Conservation (phyloP, 305 asterid genomes). For the Lippia alba region DNA sequence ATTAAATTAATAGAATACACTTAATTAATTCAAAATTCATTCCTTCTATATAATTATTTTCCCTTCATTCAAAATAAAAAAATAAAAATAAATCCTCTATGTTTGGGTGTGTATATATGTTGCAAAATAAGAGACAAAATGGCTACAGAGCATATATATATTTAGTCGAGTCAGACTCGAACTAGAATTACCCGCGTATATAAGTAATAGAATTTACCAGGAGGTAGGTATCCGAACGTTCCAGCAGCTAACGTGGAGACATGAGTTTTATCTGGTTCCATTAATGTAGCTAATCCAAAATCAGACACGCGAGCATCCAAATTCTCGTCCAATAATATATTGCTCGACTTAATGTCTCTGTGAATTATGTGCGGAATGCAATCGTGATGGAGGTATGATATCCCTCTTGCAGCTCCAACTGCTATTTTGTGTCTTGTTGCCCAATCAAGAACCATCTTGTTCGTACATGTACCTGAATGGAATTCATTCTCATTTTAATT, state of each 20-base stretch:
- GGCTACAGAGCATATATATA: too few species aligned
- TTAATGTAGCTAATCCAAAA: slow-evolving; percentile 87
- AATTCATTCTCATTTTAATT: background rate
- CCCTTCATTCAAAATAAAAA: too few species aligned
- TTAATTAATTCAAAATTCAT: too few species aligned
- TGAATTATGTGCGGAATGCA: slow-evolving; percentile 93
- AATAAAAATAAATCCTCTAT: too few species aligned
- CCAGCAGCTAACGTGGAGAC: slow-evolving; percentile 89
- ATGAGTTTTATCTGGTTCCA: slow-evolving; percentile 82
- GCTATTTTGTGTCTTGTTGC: slow-evolving; percentile 77
- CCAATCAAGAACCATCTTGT: slow-evolving; percentile 75
- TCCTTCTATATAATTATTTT: too few species aligned
- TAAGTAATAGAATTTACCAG: slow-evolving; percentile 50
- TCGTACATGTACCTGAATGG: slow-evolving; percentile 58
- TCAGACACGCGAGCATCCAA: slow-evolving; percentile 84
- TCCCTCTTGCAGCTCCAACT: slow-evolving; percentile 88
- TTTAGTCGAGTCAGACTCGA: too few species aligned
- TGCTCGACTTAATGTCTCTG: slow-evolving; percentile 88
- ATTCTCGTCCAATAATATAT: slow-evolving; percentile 72
- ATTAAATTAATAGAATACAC: too few species aligned
- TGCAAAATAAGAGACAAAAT: too few species aligned
- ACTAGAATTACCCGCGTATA: too few species aligned
- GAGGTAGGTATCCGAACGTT: slow-evolving; percentile 89
- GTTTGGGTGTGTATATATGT: too few species aligned
- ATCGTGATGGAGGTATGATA: slow-evolving; percentile 89